These are phyloP conservation scores for Trametes maxima DNA, from an alignment of 768 basidiomycete species.

Conservation along the genomic window DNA sequence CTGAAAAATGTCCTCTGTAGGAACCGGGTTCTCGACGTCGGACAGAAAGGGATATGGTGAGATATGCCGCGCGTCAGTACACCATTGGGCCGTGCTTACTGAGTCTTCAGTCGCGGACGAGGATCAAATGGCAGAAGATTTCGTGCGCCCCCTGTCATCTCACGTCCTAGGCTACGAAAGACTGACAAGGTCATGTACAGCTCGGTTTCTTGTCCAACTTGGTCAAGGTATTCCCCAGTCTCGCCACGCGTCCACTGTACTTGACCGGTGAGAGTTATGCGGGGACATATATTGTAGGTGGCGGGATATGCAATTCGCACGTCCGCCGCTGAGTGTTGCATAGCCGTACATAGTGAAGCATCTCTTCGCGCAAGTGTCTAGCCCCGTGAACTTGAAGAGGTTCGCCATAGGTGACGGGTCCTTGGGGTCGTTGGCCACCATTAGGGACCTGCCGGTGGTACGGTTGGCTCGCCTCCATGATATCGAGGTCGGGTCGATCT, in stretches of 20 bases:
- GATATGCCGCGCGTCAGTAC: not conserved
- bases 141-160: conserved; percentile 35
- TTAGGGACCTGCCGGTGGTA: conserved; percentile 25
- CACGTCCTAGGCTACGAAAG: too few relatives aligned
- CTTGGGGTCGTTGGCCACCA: conserved; percentile 35
- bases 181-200: conserved; percentile 35
- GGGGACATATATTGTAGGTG: conserved; percentile 61
- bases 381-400: conserved; percentile 66
- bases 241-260: conserved; percentile 64
- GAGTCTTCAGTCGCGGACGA: conserved; percentile 51
- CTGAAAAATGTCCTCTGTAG: conserved; percentile 25
- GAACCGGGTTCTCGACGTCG: conserved; percentile 63
- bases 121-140: conserved; percentile 62
- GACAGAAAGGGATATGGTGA: conserved; percentile 35
- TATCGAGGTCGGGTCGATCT: not conserved
- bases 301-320: conserved; percentile 47
- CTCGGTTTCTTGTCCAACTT: conserved; percentile 71
- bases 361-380: conserved; percentile 59
- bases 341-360: conserved; percentile 71
- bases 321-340: conserved; percentile 53
- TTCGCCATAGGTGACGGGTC: conserved; percentile 73
- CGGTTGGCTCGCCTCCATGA: conserved; percentile 31
- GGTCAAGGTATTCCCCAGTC: conserved; percentile 69
- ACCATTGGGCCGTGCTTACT: not conserved
- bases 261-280: conserved; percentile 76